Conservation (phyloP, 768 basidiomycete species). For the Suillus ampliporus region DNA sequence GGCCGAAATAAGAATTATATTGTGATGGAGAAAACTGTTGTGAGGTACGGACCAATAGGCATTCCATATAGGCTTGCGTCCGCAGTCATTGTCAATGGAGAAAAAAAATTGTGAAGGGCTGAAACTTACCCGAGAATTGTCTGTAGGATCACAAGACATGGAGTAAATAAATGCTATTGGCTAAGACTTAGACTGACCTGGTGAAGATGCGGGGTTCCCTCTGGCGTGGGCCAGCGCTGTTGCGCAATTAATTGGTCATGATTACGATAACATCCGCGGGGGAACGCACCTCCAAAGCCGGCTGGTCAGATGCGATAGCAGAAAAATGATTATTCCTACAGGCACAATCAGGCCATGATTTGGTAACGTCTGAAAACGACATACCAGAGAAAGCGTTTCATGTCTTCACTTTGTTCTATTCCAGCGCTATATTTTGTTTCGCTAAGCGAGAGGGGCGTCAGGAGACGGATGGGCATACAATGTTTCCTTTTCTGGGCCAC, state of each 20-base stretch:
- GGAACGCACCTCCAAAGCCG: constrained; percentile 59
- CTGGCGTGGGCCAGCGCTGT: constrained; percentile 59
- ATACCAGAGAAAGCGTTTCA: constrained; percentile 77
- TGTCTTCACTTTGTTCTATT: constrained; percentile 69
- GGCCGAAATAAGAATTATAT: neutral
- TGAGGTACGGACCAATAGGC: constrained; percentile 59
- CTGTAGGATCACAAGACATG: constrained; percentile 36
- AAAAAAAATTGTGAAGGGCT: neutral
- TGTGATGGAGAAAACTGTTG: constrained; percentile 2
- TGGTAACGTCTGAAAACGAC: constrained; percentile 17
- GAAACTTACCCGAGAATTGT: constrained; percentile 61
- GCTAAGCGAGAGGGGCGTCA: neutral
- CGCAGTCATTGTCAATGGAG: neutral
- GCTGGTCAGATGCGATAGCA: constrained; percentile 71
- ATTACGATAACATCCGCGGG: constrained; percentile 5
- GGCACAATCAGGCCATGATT: constrained; percentile 1
- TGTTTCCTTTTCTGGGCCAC: constrained; percentile 44
- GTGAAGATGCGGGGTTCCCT: constrained; percentile 54
- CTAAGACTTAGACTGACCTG: constrained; percentile 47
- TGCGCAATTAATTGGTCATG: constrained; percentile 13
- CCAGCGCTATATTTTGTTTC: constrained; percentile 52
- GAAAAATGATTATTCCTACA: constrained; percentile 76
- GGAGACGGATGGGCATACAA: constrained; percentile 46
- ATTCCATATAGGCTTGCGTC: constrained; percentile 66
- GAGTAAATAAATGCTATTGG: neutral